Percentiles rank a stretch among this genome's conserved stretches.
Evolutionary conservation across 1,139 yeast genomes (phyloP).

Genomic region (Suhomyces bokatorum): DNA sequence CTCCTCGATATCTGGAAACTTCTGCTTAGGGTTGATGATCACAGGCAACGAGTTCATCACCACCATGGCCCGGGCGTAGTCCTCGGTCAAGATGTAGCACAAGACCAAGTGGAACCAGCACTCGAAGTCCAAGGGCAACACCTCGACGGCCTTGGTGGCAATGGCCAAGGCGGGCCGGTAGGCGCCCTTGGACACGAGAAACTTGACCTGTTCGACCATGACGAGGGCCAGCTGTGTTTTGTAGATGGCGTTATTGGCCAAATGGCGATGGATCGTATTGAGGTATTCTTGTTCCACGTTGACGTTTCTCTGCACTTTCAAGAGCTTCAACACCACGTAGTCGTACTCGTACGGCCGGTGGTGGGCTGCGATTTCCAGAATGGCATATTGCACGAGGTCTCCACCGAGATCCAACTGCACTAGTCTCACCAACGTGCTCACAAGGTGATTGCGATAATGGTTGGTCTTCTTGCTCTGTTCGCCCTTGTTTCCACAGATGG

Average conservation of each 20-base stretch:
- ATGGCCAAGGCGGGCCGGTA: slow-evolving; percentile 31
- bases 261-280: slow-evolving; percentile 27
- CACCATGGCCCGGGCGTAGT: slow-evolving; percentile 33
- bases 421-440: slow-evolving; percentile 32
- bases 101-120: slow-evolving; percentile 41
- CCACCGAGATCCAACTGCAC: slow-evolving; percentile 24
- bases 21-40: slow-evolving; percentile 16
- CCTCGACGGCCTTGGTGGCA: slow-evolving; percentile 33
- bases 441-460: slow-evolving; percentile 35
- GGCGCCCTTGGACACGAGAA: slow-evolving; percentile 32
- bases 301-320: slow-evolving; percentile 28
- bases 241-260: slow-evolving; percentile 19
- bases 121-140: slow-evolving; percentile 45
- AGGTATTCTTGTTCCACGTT: slow-evolving; percentile 32
- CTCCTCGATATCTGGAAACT: slow-evolving; percentile 20
- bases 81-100: slow-evolving; percentile 33
- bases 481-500: slow-evolving; percentile 33
- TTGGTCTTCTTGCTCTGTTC: slow-evolving; percentile 27
- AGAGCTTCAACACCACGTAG: slow-evolving; percentile 30
- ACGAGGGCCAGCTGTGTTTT: slow-evolving; percentile 40
- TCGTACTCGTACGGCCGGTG: slow-evolving; percentile 29
- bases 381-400: slow-evolving; percentile 21
- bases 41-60: slow-evolving; percentile 41
- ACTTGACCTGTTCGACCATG: slow-evolving; percentile 41
- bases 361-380: slow-evolving; percentile 20